Evolutionary conservation across 805 yeast species (phyloP).

Genomic region (Metschnikowia colocasiae): DNA sequence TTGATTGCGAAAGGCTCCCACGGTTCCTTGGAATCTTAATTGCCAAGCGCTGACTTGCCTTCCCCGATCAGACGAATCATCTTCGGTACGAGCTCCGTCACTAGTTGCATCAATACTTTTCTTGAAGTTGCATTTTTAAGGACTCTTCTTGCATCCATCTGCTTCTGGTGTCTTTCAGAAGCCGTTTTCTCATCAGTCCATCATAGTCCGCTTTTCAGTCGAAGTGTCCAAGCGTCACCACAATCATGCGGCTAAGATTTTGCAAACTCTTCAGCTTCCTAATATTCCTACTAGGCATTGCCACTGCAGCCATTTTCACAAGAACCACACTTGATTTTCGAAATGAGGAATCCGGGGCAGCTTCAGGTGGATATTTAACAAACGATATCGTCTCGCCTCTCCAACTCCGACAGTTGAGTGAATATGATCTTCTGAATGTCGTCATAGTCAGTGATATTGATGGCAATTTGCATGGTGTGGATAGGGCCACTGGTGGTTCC

Average conservation of each 20-base stretch:
- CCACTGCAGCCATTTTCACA: background rate
- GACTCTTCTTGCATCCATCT: background rate
- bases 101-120: background rate
- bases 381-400: slow-evolving; percentile 28
- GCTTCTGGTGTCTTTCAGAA: background rate
- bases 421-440: slow-evolving; percentile 53
- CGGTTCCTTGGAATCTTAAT: slow-evolving; percentile 2
- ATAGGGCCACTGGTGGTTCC: slow-evolving; percentile 67
- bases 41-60: background rate
- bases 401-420: slow-evolving; percentile 39
- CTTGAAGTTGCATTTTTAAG: background rate
- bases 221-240: background rate
- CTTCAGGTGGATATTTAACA: background rate
- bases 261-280: background rate
- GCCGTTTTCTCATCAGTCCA: background rate
- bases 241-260: slow-evolving; percentile 1
- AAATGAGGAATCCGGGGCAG: background rate
- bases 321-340: background rate
- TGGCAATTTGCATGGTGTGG: slow-evolving; percentile 80
- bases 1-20: background rate
- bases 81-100: background rate
- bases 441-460: slow-evolving; percentile 77
- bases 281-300: background rate
- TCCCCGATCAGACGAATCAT: background rate
- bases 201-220: background rate